Evolutionary conservation across 2,329 filamentous ascomycete species (phyloP).

Genomic region (Paradendryphiella salina): DNA sequence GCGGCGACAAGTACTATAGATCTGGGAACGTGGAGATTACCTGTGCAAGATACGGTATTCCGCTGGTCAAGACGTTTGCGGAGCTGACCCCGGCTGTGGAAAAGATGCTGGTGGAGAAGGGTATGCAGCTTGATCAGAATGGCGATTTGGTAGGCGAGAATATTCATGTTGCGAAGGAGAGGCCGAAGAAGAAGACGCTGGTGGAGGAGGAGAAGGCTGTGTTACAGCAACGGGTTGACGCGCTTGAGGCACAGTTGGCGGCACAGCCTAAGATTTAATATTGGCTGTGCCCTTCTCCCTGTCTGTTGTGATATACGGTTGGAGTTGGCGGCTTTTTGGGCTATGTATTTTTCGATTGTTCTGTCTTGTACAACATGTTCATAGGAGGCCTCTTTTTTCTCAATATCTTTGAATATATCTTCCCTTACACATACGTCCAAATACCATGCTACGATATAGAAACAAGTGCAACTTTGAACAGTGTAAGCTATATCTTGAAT

Average conservation of each 20-base stretch:
- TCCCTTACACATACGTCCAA: no score
- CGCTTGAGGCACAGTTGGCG: slow-evolving; percentile 5
- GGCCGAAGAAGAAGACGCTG: slow-evolving; percentile 9
- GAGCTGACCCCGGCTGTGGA: slow-evolving; percentile 48
- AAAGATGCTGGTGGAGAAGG: slow-evolving; percentile 38
- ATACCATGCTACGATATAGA: no score
- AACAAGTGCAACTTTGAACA: no score
- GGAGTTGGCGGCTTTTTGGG: no score
- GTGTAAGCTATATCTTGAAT: no score
- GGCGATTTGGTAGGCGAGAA: slow-evolving; percentile 17
- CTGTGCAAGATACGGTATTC: slow-evolving; percentile 55
- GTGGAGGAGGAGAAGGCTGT: slow-evolving; percentile 8
- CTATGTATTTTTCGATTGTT: no score
- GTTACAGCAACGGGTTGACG: slow-evolving; percentile 6
- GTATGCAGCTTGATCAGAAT: slow-evolving; percentile 26
- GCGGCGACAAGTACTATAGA: slow-evolving; percentile 58
- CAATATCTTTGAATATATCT: no score
- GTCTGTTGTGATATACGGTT: no score
- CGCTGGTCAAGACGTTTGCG: slow-evolving; percentile 47
- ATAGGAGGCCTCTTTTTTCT: no score
- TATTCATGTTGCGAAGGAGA: slow-evolving; percentile 4
- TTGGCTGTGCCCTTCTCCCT: no score
- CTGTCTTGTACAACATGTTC: no score
- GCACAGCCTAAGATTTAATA: no score
- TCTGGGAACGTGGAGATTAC: slow-evolving; percentile 64